Percentiles rank a stretch among this genome's conserved stretches.
These are phyloP conservation scores for Trichothecium roseum DNA, from an alignment of 2,329 filamentous ascomycete genomes.

Conservation along the genomic window DNA sequence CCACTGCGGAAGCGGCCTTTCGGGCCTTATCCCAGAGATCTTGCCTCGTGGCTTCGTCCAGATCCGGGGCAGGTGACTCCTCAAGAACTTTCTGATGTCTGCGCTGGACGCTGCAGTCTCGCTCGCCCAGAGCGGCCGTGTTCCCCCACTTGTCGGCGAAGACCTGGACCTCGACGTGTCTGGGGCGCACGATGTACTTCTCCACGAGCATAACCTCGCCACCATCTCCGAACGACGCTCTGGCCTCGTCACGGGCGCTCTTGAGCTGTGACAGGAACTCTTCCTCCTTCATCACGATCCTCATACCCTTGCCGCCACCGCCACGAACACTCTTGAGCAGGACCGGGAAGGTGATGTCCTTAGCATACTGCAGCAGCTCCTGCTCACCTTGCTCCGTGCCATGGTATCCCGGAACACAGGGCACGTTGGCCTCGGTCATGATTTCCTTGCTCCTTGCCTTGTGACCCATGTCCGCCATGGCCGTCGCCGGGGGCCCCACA, in stretches of 20 bases:
- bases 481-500: slow-evolving; percentile 77
- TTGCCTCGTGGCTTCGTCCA: slow-evolving; percentile 45
- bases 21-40: slow-evolving; percentile 58
- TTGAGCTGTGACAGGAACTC: slow-evolving; percentile 63
- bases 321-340: slow-evolving; percentile 72
- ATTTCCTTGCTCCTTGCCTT: slow-evolving; percentile 93
- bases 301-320: slow-evolving; percentile 77
- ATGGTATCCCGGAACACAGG: slow-evolving; percentile 94
- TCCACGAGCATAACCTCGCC: slow-evolving; percentile 76
- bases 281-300: slow-evolving; percentile 56
- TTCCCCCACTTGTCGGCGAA: slow-evolving; percentile 75
- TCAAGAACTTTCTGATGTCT: slow-evolving; percentile 87
- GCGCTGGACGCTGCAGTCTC: slow-evolving; percentile 80
- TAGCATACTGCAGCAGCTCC: slow-evolving; percentile 56
- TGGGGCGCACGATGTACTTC: slow-evolving; percentile 66
- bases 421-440: slow-evolving; percentile 90
- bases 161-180: slow-evolving; percentile 84
- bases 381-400: slow-evolving; percentile 61
- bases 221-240: slow-evolving; percentile 71
- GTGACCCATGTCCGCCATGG: slow-evolving; percentile 84
- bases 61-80: slow-evolving; percentile 69
- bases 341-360: slow-evolving; percentile 58
- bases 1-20: slow-evolving; percentile 60
- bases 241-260: slow-evolving; percentile 65
- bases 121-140: slow-evolving; percentile 74